Base-by-base conservation (phyloP, 345 rosid genomes). In the Brassica rapa region DNA sequence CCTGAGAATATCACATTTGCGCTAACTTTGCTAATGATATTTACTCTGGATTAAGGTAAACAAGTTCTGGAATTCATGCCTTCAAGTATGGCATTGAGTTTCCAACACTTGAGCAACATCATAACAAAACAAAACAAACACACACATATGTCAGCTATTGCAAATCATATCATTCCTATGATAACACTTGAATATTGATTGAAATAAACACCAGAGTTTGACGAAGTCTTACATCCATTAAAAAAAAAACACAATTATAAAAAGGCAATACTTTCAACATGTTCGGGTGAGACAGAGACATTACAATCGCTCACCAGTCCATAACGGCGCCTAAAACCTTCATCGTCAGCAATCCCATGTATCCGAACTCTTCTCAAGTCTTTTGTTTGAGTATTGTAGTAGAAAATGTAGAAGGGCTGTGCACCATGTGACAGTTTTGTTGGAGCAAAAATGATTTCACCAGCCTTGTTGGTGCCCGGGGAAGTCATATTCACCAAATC, bases 401-500 rank as follows among this genome's bases (percentile, higher is more conserved):
- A 27, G 16, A 27, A 61, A 61, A 61, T 61, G 65, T 61, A 61
- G 10, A 27, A 61, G 8, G 65, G 35, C 27, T 61, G 9, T 2
- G 15, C 37, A 12, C 1, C 9, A 12, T 14, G 63, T 27, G 37
- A 27, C 19, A 61, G 65, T 27, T 61, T 14, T 61, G 1, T 61
- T 12, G 37, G 65, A 12, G 37, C 37, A 27, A 61, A 61, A 11
- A 27, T 61, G 65, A 61, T 61, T 12, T 61, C 65, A 61, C 65
- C 35, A 61, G 37, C 65, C 65, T 61, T 14, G 37, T 61, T 61
- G 64, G 64, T 61, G 35, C 64, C 64, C 4, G 63, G 63, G 33
- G 63, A 60, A 60, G 65, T 61, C 9, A 61, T 24, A 11, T 59
- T 1, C 32, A 4, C 63, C 37, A 14, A 6, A 62, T 19, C 35